These are phyloP conservation scores for Acanthamoeba royreba DNA, from an alignment of 208 protist species.

Conservation along the genomic window DNA sequence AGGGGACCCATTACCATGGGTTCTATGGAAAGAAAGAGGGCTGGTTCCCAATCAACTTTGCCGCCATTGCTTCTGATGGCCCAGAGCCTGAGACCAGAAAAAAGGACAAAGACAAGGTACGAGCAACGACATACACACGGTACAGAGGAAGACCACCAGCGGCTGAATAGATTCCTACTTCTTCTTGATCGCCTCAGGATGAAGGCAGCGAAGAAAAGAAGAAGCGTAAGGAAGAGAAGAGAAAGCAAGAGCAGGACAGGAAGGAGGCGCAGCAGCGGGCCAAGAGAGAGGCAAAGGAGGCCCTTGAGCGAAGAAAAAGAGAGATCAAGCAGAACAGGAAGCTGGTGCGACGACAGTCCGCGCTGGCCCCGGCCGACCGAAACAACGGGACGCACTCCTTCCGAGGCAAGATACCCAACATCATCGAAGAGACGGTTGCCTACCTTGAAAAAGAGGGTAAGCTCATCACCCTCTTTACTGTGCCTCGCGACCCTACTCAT, in stretches of 20 bases:
- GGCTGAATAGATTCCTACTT: no score
- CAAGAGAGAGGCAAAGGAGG: not conserved
- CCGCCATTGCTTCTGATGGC: not conserved
- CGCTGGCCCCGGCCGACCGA: not conserved
- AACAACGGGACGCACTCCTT: slow-evolving; percentile 9
- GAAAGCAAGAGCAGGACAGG: not conserved
- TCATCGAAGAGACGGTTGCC: slow-evolving; percentile 1
- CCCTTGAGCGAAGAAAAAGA: not conserved
- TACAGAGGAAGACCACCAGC: no score
- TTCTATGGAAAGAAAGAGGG: not conserved
- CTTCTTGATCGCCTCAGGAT: not conserved
- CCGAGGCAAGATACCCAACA: not conserved
- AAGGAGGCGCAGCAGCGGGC: not conserved
- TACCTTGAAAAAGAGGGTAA: not conserved
- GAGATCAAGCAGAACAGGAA: not conserved
- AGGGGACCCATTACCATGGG: not conserved
- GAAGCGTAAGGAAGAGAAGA: not conserved
- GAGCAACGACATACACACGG: no score
- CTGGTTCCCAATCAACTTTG: slow-evolving; percentile 15
- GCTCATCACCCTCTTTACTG: not conserved
- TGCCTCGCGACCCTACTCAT: no score
- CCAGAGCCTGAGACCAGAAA: not conserved
- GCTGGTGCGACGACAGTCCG: no score
- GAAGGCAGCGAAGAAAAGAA: not conserved
- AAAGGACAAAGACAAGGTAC: no score